Base-by-base conservation (phyloP, 2,329 filamentous ascomycete species). In the Claviceps africana region DNA sequence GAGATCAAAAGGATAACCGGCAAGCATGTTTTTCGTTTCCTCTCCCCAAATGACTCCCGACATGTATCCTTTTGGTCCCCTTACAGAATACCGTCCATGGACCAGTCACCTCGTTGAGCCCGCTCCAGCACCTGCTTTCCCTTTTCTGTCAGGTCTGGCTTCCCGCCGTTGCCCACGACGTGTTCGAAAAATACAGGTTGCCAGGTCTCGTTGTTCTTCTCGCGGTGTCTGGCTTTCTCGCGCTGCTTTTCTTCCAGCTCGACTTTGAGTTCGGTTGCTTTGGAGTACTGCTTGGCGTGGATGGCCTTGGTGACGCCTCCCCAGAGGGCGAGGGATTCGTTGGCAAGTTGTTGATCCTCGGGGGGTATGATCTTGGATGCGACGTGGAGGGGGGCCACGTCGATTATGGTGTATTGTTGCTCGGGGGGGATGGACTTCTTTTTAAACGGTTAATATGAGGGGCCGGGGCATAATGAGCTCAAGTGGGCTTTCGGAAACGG, bases 291-390 rank as follows among this genome's bases (percentile, higher is more conserved):
- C 69, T 90, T 94, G 55, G 81, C 72, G 22, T 79, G 67, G 62
- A 98, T 97, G 37, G 90, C 88, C 50, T 86, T 77, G 19, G 93
- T 97, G 45, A 98, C 91, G 25, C 79, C 80, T 35, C 81, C 77
- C 93, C 93, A 98, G 64, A 95, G 85, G 53, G 79, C 82, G 57
- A 93, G 79, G 2, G 87, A 94, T 70, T 98, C 93, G 66, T 98
- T 93, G 52, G 85, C 79, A 2, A 95, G 79, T 67, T 97, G 93
- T 54, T 81, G 67, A 44, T 89, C 82, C 19, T 77, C 68, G 0
- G 91, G 88, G 0, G 93, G 93, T 0, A 94, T 67, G 44, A 80
- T 72, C 70, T 98, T 98, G 52, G 83, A 73, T 0, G 85, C 80
- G 2, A 94, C 88, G 43, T 76, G 78, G 46, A 98, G 80, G 2